Evolutionary conservation across 1,284 basidiomycete genomes (phyloP).

Genomic region (Leccinum pachyderme): DNA sequence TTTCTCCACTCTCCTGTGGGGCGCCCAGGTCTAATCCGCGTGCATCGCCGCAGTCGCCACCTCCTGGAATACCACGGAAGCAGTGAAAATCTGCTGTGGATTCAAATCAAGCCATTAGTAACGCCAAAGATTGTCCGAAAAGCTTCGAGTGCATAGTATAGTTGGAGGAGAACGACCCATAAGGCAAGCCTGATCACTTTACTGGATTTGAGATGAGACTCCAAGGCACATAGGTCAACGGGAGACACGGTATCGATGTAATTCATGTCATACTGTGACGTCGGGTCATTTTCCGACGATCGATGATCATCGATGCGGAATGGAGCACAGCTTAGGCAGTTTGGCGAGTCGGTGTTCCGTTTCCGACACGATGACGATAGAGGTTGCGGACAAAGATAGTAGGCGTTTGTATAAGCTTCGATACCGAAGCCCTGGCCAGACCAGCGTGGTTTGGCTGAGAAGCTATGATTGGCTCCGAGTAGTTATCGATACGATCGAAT

Average conservation of each 20-base stretch:
- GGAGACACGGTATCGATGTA: constrained; percentile 14
- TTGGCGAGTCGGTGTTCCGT: neutral
- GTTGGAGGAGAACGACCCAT: constrained; percentile 35
- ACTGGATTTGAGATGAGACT: constrained; percentile 24
- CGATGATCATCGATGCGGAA: neutral
- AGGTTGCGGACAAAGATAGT: neutral
- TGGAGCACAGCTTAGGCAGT: neutral
- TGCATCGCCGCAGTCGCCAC: too few relatives aligned
- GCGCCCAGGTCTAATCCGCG: neutral
- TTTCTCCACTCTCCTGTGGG: neutral
- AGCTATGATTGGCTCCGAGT: neutral
- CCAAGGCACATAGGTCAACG: constrained; percentile 11
- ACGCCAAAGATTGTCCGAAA: constrained; percentile 35
- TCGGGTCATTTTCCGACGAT: neutral
- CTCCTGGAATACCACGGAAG: constrained; percentile 5
- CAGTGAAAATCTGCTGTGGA: constrained; percentile 31
- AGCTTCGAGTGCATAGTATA: constrained; percentile 32
- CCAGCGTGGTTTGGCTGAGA: neutral
- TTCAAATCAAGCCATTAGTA: constrained; percentile 25
- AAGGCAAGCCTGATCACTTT: constrained; percentile 33
- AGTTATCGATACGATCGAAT: neutral
- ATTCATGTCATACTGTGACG: neutral
- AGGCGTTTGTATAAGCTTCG: neutral
- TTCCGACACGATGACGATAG: neutral
- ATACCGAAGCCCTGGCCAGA: neutral